Percentiles rank a stretch among this genome's conserved stretches.
phyloP scores from a whole-genome alignment of 768 basidiomycete genomes.

The Tephrocybe rancida region DNA sequence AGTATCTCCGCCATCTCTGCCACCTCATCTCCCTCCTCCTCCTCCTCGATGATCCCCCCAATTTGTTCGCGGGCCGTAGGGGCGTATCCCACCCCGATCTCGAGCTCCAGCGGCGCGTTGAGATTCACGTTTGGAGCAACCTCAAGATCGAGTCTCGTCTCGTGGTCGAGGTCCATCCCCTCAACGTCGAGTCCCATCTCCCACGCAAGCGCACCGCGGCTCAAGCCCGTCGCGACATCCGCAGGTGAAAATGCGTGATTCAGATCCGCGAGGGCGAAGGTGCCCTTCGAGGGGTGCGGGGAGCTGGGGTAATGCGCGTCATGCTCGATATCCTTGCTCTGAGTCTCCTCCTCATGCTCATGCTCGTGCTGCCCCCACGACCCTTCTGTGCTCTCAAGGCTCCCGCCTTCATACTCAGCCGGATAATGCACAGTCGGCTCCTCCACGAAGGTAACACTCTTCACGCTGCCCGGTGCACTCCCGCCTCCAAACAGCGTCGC shows the following conservation, averaged over 20 bases:
- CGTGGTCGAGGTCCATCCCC: conserved; percentile 38
- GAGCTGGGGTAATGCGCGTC: neutral
- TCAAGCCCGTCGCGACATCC: conserved; percentile 1
- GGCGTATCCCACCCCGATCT: conserved; percentile 15
- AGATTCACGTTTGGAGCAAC: conserved; percentile 1
- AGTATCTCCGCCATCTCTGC: conserved; percentile 2
- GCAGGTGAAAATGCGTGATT: neutral
- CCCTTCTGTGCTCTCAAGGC: conserved; percentile 6
- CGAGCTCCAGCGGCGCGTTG: conserved; percentile 15
- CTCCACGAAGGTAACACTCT: conserved; percentile 75
- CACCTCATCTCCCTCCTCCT: conserved; percentile 20
- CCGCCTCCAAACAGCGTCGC: conserved; percentile 14
- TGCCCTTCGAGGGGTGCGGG: neutral
- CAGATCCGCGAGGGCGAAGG: neutral
- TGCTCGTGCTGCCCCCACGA: conserved; percentile 7
- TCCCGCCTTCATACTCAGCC: conserved; percentile 2
- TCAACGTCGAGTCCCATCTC: conserved; percentile 28
- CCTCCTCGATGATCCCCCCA: conserved; percentile 18
- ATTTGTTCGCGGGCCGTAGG: neutral
- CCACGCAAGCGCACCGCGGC: conserved; percentile 13
- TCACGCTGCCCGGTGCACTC: conserved; percentile 33
- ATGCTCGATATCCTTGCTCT: conserved; percentile 19
- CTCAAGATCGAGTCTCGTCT: conserved; percentile 8
- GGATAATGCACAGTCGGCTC: conserved; percentile 61
- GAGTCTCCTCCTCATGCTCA: neutral